Evolutionary conservation across 495 filamentous ascomycete genomes (phyloP).

Genomic region (Podospora pseudoanserina): DNA sequence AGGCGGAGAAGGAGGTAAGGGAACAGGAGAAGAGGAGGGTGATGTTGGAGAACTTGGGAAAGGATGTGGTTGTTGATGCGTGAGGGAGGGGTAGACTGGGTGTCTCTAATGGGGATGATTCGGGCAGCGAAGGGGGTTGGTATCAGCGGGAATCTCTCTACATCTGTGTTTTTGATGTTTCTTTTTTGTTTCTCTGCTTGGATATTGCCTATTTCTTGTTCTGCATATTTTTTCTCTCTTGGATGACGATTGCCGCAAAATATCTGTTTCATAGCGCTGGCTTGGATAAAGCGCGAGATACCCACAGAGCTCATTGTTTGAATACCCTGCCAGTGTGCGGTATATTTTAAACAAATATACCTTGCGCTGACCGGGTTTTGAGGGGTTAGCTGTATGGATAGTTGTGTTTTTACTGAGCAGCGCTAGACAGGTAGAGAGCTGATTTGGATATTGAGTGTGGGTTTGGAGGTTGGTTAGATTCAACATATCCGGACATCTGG

Average conservation of each 20-base stretch:
- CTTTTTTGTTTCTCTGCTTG: too few relatives aligned
- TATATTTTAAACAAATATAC: not conserved
- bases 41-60: not conserved
- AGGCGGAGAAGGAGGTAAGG: conserved; percentile 2
- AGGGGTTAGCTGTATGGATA: not conserved
- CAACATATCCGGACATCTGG: too few relatives aligned
- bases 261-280: too few relatives aligned
- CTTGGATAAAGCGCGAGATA: not conserved
- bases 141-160: too few relatives aligned
- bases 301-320: not conserved
- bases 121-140: too few relatives aligned
- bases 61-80: not conserved
- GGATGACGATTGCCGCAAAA: too few relatives aligned
- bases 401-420: not conserved
- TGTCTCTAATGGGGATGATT: not conserved
- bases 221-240: too few relatives aligned
- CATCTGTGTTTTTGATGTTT: too few relatives aligned
- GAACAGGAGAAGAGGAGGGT: not conserved
- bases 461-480: too few relatives aligned
- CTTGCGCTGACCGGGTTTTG: not conserved
- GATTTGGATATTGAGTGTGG: too few relatives aligned
- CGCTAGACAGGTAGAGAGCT: too few relatives aligned
- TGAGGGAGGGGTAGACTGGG: not conserved
- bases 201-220: too few relatives aligned
- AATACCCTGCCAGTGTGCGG: not conserved